Base-by-base conservation (phyloP, 2,329 filamentous ascomycete species). In the Talaromyces sp. region DNA sequence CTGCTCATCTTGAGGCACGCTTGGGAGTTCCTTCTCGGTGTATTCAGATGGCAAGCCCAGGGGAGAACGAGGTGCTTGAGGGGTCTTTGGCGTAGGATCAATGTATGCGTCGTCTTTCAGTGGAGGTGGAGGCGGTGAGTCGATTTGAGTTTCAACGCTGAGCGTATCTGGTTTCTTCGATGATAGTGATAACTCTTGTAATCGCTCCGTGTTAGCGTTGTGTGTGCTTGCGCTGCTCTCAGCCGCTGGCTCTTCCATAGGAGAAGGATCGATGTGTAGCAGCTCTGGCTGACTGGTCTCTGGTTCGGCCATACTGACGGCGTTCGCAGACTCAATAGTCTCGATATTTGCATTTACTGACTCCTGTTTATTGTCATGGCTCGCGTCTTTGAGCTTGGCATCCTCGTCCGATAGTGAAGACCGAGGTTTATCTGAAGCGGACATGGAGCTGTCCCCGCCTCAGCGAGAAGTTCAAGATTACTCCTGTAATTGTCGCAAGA, bases 21-120 rank as follows among this genome's bases (percentile, higher is more conserved):
- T 76, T 66, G 74, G 74, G 52, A 77, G 77, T 65, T 77, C 77
- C 68, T 78, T 78, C 64, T 79, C 75, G 66, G 68, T 74, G 72
- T 65, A 74, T 65, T 72, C 74, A 66, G 72, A 77, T 24, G 70
- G 68, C n/a, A 74, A 71, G 52, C 75, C 73, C n/a, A 79, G 72
- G 24, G 80, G 74, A 57, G 78, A 77, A 58, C 76, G 74, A 19
- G 80, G 78, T 27, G 76, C 72, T 66, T 72, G 73, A 67, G 78
- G 81, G 62, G 77, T 82, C 70, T 77, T 79, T 1, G 80, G 82
- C 33, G 80, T 82, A 63, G 81, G 78, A 67, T 82, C 80, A 22
- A 83, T 75, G 72, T 86, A 87, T 41, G 77, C 75, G 58, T 82
- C 78, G 70, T 85, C 83, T 70, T 83, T 83, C 2, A 80, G 78